phyloP scores from a whole-genome alignment of 23 red algal species.

The Pyropia yezoensis region DNA sequence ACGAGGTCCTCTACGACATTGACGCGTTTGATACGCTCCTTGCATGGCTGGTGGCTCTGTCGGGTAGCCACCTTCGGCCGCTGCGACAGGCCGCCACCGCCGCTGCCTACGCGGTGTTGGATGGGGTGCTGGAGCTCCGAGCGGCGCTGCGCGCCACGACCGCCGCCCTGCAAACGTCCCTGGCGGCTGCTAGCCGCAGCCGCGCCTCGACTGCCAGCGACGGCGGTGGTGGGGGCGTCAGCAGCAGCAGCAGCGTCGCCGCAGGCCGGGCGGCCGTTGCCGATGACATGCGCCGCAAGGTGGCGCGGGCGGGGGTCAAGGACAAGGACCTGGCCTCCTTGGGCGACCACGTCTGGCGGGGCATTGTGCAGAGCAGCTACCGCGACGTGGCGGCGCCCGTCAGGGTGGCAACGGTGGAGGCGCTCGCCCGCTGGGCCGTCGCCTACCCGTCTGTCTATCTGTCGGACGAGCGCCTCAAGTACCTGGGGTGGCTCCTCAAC shows the following conservation, averaged over 20 bases:
- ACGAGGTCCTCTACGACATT: conserved; percentile 53
- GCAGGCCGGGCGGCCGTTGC: conserved; percentile 11
- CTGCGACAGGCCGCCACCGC: conserved; percentile 41
- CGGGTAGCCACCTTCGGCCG: conserved; percentile 14
- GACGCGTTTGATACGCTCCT: conserved; percentile 64
- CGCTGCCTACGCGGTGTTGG: conserved; percentile 48
- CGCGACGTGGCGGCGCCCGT: conserved; percentile 66
- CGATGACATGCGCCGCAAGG: conserved; percentile 34
- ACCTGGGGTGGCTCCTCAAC: conserved; percentile 82
- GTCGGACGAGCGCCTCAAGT: conserved; percentile 73
- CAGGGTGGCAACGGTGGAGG: conserved; percentile 27
- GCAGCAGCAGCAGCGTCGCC: neutral
- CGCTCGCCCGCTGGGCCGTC: conserved; percentile 62
- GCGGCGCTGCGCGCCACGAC: conserved; percentile 14
- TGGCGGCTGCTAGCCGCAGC: conserved; percentile 2
- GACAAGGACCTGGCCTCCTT: conserved; percentile 41
- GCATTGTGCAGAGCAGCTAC: conserved; percentile 60
- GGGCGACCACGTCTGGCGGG: conserved; percentile 44
- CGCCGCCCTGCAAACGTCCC: conserved; percentile 34
- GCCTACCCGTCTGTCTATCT: conserved; percentile 67
- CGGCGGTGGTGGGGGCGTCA: neutral
- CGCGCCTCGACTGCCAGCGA: no score
- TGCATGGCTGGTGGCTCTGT: conserved; percentile 40
- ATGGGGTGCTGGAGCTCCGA: conserved; percentile 40
- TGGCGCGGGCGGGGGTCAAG: conserved; percentile 27